A percentile compares a stretch with the other conserved stretches of the same genome.
These are phyloP conservation scores for Phytophthora sp. DNA, from an alignment of 352 stramenopile genomes.

Conservation along the genomic window DNA sequence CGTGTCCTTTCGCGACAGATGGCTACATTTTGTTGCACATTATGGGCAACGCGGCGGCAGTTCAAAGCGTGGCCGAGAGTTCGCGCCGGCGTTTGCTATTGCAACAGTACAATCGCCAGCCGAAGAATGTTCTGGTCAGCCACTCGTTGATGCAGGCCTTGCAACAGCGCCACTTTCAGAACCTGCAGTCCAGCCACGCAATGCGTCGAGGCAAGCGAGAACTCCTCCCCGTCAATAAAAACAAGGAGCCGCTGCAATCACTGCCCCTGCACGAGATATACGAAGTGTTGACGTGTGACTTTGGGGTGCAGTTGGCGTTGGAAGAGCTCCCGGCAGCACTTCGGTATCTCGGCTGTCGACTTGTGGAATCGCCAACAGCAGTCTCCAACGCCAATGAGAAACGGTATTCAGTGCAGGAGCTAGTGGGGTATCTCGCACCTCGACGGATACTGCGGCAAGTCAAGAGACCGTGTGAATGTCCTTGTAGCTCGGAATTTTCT, in stretches of 20 bases:
- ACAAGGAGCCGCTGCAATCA: conserved; percentile 2
- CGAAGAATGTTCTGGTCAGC: conserved; percentile 29
- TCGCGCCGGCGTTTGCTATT: conserved; percentile 40
- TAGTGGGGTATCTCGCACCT: conserved; percentile 36
- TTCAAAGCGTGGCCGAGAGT: conserved; percentile 39
- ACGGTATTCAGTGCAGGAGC: conserved; percentile 29
- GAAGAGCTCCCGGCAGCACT: conserved; percentile 37
- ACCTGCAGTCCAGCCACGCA: conserved; percentile 14
- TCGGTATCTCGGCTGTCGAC: conserved; percentile 32
- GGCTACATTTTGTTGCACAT: conserved; percentile 11
- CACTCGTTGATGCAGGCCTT: conserved; percentile 34
- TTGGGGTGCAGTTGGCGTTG: conserved; percentile 33
- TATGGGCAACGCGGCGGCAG: conserved; percentile 46
- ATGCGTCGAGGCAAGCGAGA: neutral
- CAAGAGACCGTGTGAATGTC: conserved; percentile 13
- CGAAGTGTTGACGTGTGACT: conserved; percentile 36
- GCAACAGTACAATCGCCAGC: conserved; percentile 39
- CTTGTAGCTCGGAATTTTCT: conserved; percentile 4
- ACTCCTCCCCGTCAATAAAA: neutral
- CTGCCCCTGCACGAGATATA: conserved; percentile 34
- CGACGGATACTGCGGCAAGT: conserved; percentile 30
- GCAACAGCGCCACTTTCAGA: conserved; percentile 23
- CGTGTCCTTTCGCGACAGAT: conserved; percentile 5
- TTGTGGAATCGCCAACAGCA: conserved; percentile 13
- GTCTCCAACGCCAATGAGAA: conserved; percentile 2